Conservation (phyloP, 2,329 filamentous ascomycete genomes). For the Diplocarpon rosae region DNA sequence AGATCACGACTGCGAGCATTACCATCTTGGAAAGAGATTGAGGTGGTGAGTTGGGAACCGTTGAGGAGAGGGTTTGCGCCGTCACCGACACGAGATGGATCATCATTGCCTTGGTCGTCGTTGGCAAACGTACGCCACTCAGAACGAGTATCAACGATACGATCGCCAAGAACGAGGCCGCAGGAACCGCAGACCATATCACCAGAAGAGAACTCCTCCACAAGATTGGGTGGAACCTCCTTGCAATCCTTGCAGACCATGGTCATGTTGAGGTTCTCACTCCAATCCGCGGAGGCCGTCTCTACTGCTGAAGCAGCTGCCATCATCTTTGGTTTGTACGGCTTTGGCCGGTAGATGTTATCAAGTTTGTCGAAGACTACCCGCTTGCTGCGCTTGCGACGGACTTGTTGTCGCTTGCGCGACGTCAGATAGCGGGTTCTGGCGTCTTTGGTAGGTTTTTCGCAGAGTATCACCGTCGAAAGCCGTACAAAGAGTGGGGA, state of each 20-base stretch:
- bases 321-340: slow-evolving; percentile 38
- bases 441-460: slow-evolving; percentile 26
- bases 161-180: slow-evolving; percentile 79
- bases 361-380: slow-evolving; percentile 32
- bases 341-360: slow-evolving; percentile 35
- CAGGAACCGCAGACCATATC: slow-evolving; percentile 91
- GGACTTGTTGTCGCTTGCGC: slow-evolving; percentile 25
- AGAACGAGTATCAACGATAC: slow-evolving; percentile 88
- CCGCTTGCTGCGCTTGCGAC: slow-evolving; percentile 30
- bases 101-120: slow-evolving; percentile 91
- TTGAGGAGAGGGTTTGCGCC: slow-evolving; percentile 82
- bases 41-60: slow-evolving; percentile 79
- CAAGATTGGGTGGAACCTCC: slow-evolving; percentile 80
- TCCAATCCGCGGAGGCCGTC: slow-evolving; percentile 18
- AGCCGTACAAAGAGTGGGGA: slow-evolving; percentile 58
- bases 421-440: slow-evolving; percentile 23
- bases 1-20: slow-evolving; percentile 62
- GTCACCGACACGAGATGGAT: slow-evolving; percentile 96
- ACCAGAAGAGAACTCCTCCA: slow-evolving; percentile 84
- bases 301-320: slow-evolving; percentile 26
- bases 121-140: slow-evolving; percentile 99
- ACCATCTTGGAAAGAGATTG: slow-evolving; percentile 73
- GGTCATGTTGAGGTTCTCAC: slow-evolving; percentile 74
- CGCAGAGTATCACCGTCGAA: slow-evolving; percentile 33
- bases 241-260: slow-evolving; percentile 86